Conservation (phyloP, 202 grass and related monocot species). For the Zizania palustris region DNA sequence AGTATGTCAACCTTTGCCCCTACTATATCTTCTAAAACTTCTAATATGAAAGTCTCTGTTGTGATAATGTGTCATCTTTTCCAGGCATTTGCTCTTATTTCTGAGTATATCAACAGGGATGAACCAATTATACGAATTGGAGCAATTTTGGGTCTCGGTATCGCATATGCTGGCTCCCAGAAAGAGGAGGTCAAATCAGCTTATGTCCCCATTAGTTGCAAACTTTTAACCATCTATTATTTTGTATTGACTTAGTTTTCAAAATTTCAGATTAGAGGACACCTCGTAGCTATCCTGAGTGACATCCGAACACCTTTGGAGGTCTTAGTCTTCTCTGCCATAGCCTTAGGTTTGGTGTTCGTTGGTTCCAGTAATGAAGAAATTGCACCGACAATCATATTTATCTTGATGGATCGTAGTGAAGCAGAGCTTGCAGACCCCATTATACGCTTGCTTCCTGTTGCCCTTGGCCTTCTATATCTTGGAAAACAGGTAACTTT, state of each 20-base stretch:
- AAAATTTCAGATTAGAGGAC: slow-evolving; percentile 48
- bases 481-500: slow-evolving; percentile 69
- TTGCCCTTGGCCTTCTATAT: slow-evolving; percentile 76
- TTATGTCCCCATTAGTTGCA: slow-evolving; percentile 5
- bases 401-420: slow-evolving; percentile 68
- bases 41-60: background rate
- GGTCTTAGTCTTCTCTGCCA: slow-evolving; percentile 68
- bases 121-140: slow-evolving; percentile 60
- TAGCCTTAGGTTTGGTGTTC: slow-evolving; percentile 63
- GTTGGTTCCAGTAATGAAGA: slow-evolving; percentile 81
- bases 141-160: slow-evolving; percentile 73
- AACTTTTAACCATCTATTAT: background rate
- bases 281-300: slow-evolving; percentile 51
- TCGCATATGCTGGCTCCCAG: slow-evolving; percentile 76
- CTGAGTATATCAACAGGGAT: slow-evolving; percentile 67
- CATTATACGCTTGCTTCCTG: slow-evolving; percentile 62
- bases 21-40: background rate
- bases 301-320: slow-evolving; percentile 64
- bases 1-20: slow-evolving; percentile 32
- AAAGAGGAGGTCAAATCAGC: slow-evolving; percentile 56
- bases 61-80: slow-evolving; percentile 20
- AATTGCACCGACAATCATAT: slow-evolving; percentile 71
- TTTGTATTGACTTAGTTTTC: slow-evolving; percentile 35
- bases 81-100: slow-evolving; percentile 62
- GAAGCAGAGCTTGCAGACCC: slow-evolving; percentile 64